Evolutionary conservation across 495 filamentous ascomycete genomes (phyloP).

Genomic region (Penicillium coffeae): DNA sequence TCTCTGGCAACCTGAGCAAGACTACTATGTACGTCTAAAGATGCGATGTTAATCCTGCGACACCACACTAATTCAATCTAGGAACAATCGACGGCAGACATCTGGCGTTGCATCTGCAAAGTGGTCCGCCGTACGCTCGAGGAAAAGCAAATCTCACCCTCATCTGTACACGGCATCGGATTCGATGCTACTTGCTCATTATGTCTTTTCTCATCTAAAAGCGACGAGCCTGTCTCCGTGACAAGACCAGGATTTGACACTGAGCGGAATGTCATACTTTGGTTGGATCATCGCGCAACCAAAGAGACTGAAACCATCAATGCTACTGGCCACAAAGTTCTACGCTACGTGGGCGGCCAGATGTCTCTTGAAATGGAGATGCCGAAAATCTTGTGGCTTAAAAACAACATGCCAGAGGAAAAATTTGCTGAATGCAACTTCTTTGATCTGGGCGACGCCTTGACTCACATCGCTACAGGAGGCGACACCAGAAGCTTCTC

Average conservation of each 20-base stretch:
- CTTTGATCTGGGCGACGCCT: constrained; percentile 85
- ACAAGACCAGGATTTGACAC: constrained; percentile 81
- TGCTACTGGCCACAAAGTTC: constrained; percentile 80
- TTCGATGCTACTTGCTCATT: constrained; percentile 98
- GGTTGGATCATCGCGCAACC: constrained; percentile 91
- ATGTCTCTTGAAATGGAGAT: constrained; percentile 99
- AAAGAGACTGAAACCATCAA: constrained; percentile 90
- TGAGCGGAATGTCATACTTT: constrained; percentile 86
- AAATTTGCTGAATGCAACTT: constrained; percentile 91
- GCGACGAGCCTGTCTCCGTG: constrained; percentile 83
- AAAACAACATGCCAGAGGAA: constrained; percentile 92
- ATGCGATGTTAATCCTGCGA: too few species aligned
- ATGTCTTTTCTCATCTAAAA: constrained; percentile 81
- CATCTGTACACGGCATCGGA: constrained; percentile 77
- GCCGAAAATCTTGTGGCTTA: constrained; percentile 95
- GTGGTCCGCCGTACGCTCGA: constrained; percentile 74
- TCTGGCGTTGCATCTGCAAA: constrained; percentile 85
- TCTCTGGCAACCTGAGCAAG: constrained; percentile 87
- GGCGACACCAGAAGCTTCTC: constrained; percentile 90
- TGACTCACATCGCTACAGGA: constrained; percentile 92
- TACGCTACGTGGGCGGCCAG: constrained; percentile 90
- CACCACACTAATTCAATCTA: too few species aligned
- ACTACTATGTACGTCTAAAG: constrained; percentile 89
- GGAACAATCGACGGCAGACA: constrained; percentile 98
- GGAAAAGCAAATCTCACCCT: constrained; percentile 71